Base-by-base conservation (phyloP, 1,284 basidiomycete genomes). In the Wallemia hederae region DNA sequence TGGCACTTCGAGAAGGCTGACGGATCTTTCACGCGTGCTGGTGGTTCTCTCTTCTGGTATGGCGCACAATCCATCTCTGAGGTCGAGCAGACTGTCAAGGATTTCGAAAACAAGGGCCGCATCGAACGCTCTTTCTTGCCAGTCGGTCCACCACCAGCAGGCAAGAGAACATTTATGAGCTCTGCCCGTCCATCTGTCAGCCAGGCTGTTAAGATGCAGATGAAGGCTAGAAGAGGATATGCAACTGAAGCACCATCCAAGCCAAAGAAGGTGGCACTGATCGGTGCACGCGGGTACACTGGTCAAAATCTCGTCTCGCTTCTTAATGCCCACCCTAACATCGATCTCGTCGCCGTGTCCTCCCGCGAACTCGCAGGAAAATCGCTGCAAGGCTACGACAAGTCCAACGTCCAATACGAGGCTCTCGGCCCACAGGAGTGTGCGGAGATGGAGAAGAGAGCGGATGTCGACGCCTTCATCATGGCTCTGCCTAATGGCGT, bases 1-100 rank as follows among this genome's bases (percentile, higher is more conserved):
- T 99, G 92, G 92, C 92, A 99, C 74, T 99, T 96, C 69, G 94
- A 99, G 75, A 81, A 89, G 61, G 89, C 92, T 0, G 92, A 98
- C 66, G 92, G 92, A 7, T 88, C 85, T 72, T 99, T 99, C 75
- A 94, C 91, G 14, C 79, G 94, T 60, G 87, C 87, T 29, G 90
- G 92, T 57, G 70, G 75, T 70, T 89, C 82, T 68, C 74, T 99
- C 68, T 98, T 96, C 79, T 98, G 92, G 89, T 97, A 94, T 70
- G 92, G 92, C 60, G 78, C 97, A 55, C 82, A 84, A 66, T 88
- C 94, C 67, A 82, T 96, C 33, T 78, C 78, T 63, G 91, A 97
- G 72, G 88, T 99, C 34, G 90, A 99, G 75, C 78, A 74, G 66
- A 78, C 82, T 63, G 81, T 94, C 64, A 80, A 79, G 69, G 78